Percentiles rank a stretch among this genome's conserved stretches.
Evolutionary conservation across 2,329 filamentous ascomycete species (phyloP).

Genomic region (Cadophora sp.): DNA sequence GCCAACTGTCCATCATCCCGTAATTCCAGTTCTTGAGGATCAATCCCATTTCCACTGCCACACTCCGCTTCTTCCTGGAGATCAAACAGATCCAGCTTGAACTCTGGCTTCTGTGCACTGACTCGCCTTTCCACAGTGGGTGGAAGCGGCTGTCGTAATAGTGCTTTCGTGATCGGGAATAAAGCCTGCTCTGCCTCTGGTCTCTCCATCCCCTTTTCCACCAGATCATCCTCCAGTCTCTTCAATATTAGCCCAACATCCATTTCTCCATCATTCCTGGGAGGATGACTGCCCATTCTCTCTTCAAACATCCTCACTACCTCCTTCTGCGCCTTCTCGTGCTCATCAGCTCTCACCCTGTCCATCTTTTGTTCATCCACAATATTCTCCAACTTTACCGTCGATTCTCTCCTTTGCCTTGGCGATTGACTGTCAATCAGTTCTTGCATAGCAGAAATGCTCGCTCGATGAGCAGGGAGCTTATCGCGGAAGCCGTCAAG

Average conservation of each 20-base stretch:
- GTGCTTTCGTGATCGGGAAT: constrained; percentile 12
- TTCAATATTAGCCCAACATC: neutral
- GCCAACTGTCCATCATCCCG: neutral
- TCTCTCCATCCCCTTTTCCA: constrained; percentile 6
- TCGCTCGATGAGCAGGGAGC: constrained; percentile 2
- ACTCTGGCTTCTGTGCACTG: neutral
- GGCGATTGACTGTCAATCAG: constrained; percentile 1
- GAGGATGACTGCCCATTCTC: neutral
- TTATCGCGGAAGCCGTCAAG: constrained; percentile 5
- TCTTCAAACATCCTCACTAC: neutral
- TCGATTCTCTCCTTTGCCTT: constrained; percentile 3
- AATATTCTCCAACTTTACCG: neutral
- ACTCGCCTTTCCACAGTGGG: neutral
- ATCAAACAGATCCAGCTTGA: constrained; percentile 1
- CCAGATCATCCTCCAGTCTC: neutral
- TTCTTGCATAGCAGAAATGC: constrained; percentile 8
- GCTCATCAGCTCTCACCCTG: neutral
- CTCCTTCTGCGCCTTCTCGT: constrained; percentile 1
- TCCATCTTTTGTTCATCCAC: neutral
- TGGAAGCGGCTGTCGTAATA: constrained; percentile 1
- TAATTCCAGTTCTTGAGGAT: neutral
- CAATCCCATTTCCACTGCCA: neutral
- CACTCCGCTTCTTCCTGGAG: neutral
- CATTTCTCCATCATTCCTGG: neutral
- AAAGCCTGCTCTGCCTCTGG: neutral